Conservation (phyloP, 768 basidiomycete species). For the Phanerochaete carnosa region DNA sequence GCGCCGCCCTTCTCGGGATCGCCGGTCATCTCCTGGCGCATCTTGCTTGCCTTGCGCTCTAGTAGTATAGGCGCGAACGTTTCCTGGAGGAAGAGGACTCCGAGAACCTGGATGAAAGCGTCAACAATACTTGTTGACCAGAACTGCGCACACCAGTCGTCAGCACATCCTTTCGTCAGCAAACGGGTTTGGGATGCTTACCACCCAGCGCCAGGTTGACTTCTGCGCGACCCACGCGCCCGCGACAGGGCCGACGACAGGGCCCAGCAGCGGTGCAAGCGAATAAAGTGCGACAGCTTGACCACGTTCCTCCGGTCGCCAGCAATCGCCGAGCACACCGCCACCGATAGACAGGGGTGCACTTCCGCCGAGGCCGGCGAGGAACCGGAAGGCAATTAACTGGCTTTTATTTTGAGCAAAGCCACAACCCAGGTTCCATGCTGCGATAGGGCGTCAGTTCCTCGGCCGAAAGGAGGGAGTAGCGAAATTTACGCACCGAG, state of each 20-base stretch:
- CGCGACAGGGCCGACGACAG: slow-evolving; percentile 60
- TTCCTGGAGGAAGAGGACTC: slow-evolving; percentile 58
- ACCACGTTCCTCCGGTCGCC: slow-evolving; percentile 60
- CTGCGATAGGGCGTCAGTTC: slow-evolving; percentile 23
- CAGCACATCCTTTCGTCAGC: too few relatives aligned
- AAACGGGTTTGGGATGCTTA: slow-evolving; percentile 26
- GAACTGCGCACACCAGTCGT: slow-evolving; percentile 37
- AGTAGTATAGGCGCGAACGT: slow-evolving; percentile 35
- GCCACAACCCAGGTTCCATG: slow-evolving; percentile 56
- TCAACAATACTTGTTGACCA: slow-evolving; percentile 66
- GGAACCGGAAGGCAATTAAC: slow-evolving; percentile 64
- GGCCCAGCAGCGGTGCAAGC: slow-evolving; percentile 63
- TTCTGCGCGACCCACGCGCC: slow-evolving; percentile 65
- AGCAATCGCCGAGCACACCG: slow-evolving; percentile 64
- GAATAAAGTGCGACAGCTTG: slow-evolving; percentile 63
- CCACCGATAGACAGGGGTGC: slow-evolving; percentile 65
- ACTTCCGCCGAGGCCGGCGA: slow-evolving; percentile 70
- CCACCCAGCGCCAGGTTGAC: slow-evolving; percentile 74
- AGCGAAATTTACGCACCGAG: slow-evolving; percentile 38
- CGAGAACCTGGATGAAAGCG: slow-evolving; percentile 49
- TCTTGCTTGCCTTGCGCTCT: slow-evolving; percentile 47
- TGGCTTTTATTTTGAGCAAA: slow-evolving; percentile 58
- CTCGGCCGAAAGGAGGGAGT: not conserved
- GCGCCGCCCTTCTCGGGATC: slow-evolving; percentile 41
- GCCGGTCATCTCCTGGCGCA: slow-evolving; percentile 35